These are phyloP conservation scores for Arbutus unedo DNA, from an alignment of 148 eudicot species.

Conservation along the genomic window DNA sequence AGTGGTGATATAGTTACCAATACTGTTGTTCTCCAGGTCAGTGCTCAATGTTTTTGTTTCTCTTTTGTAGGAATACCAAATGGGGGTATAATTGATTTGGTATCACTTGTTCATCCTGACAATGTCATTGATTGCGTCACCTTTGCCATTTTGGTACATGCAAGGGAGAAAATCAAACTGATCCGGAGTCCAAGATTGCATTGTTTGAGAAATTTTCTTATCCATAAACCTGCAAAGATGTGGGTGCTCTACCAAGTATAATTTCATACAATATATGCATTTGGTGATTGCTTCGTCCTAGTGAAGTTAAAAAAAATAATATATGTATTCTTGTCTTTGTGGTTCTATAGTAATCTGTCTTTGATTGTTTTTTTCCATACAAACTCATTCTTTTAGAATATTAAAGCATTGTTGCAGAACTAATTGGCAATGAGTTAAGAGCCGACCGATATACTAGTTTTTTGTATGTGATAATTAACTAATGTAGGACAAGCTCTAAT, in stretches of 20 bases:
- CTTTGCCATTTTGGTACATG: constrained; percentile 2
- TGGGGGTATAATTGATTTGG: neutral
- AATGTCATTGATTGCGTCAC: neutral
- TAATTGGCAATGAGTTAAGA: neutral
- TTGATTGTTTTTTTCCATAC: neutral
- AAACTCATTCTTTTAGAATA: neutral
- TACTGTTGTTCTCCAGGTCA: constrained; percentile 79
- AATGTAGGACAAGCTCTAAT: too few relatives aligned
- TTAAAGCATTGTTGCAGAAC: neutral
- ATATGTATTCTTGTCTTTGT: neutral
- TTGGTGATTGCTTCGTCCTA: neutral
- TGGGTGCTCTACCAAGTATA: neutral
- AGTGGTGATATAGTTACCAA: constrained; percentile 64
- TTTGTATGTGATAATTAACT: neutral
- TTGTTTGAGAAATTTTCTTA: neutral
- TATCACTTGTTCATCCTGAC: neutral
- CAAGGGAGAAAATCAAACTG: neutral
- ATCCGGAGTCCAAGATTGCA: neutral
- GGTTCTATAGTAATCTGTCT: neutral
- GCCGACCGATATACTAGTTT: neutral
- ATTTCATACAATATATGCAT: neutral
- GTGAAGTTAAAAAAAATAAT: too few relatives aligned
- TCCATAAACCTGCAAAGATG: neutral
- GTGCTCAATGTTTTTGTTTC: constrained; percentile 12
- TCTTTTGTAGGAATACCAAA: neutral